phyloP scores from a whole-genome alignment of 148 eudicot genomes.

The Nyssa sinensis region DNA sequence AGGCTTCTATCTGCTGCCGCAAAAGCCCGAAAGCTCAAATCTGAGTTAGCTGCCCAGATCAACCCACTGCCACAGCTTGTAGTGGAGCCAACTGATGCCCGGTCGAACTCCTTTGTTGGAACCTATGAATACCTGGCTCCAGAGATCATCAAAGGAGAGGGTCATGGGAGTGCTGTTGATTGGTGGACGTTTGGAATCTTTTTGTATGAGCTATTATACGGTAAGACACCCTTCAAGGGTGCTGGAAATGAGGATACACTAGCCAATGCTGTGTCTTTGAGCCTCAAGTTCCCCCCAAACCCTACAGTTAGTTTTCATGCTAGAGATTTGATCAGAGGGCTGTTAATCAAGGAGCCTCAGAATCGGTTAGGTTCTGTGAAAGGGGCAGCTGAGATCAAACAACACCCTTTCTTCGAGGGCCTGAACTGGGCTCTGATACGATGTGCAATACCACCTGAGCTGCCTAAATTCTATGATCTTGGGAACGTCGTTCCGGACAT shows the following conservation, averaged over 20 bases:
- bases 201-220: constrained; percentile 70
- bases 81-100: constrained; percentile 69
- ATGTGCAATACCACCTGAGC: constrained; percentile 70
- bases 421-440: constrained; percentile 82
- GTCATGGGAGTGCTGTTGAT: constrained; percentile 63
- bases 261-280: constrained; percentile 53
- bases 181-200: constrained; percentile 76
- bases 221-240: constrained; percentile 83
- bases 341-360: constrained; percentile 61
- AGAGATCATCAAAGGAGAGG: constrained; percentile 60
- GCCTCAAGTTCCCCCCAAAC: constrained; percentile 53
- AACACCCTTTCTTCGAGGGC: constrained; percentile 74
- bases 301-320: constrained; percentile 65
- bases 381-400: constrained; percentile 78
- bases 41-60: constrained; percentile 44
- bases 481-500: constrained; percentile 17
- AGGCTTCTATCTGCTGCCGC: constrained; percentile 43
- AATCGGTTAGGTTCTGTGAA: constrained; percentile 62
- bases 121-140: constrained; percentile 66
- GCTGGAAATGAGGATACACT: constrained; percentile 62
- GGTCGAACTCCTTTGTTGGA: constrained; percentile 62
- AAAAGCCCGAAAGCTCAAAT: constrained; percentile 47
- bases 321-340: constrained; percentile 58
- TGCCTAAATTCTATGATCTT: constrained; percentile 41
- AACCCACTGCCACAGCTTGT: constrained; percentile 65